Evolutionary conservation across 805 yeast species (phyloP).

Genomic region (Zygosaccharomyces lentus): DNA sequence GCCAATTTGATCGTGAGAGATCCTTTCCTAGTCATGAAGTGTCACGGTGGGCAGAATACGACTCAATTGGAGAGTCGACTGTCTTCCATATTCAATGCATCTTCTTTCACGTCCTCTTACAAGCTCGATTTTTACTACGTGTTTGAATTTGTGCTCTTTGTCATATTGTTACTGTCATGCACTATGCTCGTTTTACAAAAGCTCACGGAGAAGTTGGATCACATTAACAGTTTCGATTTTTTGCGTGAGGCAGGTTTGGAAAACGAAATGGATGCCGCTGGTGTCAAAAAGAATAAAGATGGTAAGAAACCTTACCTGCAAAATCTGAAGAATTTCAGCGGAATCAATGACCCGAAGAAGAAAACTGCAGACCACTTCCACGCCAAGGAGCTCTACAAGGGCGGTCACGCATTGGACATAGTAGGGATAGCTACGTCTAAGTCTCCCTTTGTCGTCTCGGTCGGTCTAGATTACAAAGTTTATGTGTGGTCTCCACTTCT

Average conservation of each 20-base stretch:
- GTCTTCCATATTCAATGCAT: conserved; percentile 4
- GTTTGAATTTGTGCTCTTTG: conserved; percentile 51
- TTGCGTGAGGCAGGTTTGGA: not conserved
- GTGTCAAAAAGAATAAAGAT: not conserved
- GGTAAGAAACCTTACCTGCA: not conserved
- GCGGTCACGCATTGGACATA: conserved; percentile 59
- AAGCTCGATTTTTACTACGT: conserved; percentile 48
- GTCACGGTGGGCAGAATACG: not conserved
- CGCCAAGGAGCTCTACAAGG: conserved; percentile 42
- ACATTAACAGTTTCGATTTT: conserved; percentile 4
- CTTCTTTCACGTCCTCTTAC: conserved; percentile 33
- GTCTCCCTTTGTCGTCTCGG: conserved; percentile 59
- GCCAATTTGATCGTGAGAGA: conserved; percentile 7
- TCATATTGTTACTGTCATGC: conserved; percentile 49
- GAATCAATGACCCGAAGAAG: not conserved
- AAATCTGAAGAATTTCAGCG: not conserved
- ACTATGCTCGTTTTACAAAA: conserved; percentile 43
- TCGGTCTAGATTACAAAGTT: conserved; percentile 70
- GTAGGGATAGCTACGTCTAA: conserved; percentile 55
- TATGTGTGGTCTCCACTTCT: conserved; percentile 69
- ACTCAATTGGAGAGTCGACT: not conserved
- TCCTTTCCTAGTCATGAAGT: conserved; percentile 11
- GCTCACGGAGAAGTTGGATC: conserved; percentile 29
- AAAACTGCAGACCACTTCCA: conserved; percentile 12
- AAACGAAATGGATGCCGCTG: not conserved